A percentile compares a stretch with the other conserved stretches of the same genome.
These are phyloP conservation scores for Fusarium torulosum DNA, from an alignment of 2,329 filamentous ascomycete species.

Conservation along the genomic window DNA sequence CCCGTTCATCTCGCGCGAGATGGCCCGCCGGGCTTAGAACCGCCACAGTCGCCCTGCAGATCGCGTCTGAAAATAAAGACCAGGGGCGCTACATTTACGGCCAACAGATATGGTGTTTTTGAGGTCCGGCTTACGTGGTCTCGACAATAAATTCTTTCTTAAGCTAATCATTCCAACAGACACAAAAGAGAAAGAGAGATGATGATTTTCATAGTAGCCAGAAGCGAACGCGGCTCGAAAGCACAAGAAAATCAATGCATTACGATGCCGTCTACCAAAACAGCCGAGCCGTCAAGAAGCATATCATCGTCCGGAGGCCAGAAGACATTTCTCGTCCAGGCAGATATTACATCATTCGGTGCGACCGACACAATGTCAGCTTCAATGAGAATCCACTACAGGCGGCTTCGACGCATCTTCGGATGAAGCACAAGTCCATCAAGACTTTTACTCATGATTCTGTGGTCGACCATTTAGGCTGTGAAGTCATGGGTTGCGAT, in stretches of 20 bases:
- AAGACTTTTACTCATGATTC: background rate
- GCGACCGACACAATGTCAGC: conserved; percentile 22
- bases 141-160: background rate
- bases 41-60: background rate
- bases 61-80: background rate
- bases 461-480: conserved; percentile 24
- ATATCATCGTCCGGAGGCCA: conserved; percentile 29
- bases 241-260: conserved; percentile 20
- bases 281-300: conserved; percentile 31
- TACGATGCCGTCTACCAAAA: conserved; percentile 38
- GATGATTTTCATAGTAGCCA: background rate
- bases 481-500: conserved; percentile 30
- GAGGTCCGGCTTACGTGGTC: conserved; percentile 13
- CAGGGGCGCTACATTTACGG: conserved; percentile 6
- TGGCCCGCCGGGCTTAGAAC: background rate
- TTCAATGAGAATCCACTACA: conserved; percentile 30
- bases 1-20: conserved; percentile 4
- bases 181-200: conserved; percentile 24
- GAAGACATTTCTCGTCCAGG: background rate
- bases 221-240: conserved; percentile 11
- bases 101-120: conserved; percentile 1
- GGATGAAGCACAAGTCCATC: conserved; percentile 10
- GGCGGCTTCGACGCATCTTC: conserved; percentile 18
- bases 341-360: conserved; percentile 36
- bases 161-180: conserved; percentile 5